Evolutionary conservation across 805 yeast genomes (phyloP).

Genomic region (Huiozyma naganishii): DNA sequence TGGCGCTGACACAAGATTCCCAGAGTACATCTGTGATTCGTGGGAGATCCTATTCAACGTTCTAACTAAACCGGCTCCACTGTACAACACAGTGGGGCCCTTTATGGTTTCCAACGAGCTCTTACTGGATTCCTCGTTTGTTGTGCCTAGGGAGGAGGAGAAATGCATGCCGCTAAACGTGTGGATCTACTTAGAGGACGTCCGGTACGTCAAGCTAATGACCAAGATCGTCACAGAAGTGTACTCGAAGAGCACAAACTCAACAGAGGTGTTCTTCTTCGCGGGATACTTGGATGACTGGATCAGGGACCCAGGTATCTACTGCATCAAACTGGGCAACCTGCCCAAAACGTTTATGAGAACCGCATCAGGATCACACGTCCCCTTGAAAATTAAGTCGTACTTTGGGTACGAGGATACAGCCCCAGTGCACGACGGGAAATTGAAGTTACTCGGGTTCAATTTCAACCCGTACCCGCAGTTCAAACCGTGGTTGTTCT

Average conservation of each 20-base stretch:
- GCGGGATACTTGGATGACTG: conserved; percentile 11
- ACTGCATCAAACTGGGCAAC: conserved; percentile 14
- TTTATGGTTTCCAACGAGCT: background rate
- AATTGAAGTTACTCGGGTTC: conserved; percentile 19
- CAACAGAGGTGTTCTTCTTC: conserved; percentile 8
- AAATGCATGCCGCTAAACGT: conserved; percentile 9
- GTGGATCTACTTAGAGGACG: conserved; percentile 13
- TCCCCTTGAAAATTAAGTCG: conserved; percentile 15
- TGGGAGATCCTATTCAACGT: conserved; percentile 15
- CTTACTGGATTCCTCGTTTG: background rate
- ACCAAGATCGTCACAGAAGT: conserved; percentile 11
- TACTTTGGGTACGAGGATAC: conserved; percentile 5
- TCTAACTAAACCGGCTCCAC: conserved; percentile 1
- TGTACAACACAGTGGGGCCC: conserved; percentile 1
- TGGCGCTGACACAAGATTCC: background rate
- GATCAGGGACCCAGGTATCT: conserved; percentile 13
- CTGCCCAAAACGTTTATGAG: conserved; percentile 5
- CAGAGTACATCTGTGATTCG: conserved; percentile 13
- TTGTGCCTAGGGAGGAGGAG: background rate
- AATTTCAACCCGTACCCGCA: conserved; percentile 9
- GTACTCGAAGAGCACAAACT: conserved; percentile 6
- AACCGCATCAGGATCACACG: conserved; percentile 9
- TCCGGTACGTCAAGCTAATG: conserved; percentile 6
- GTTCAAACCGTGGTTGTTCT: conserved; percentile 11
- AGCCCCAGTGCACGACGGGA: conserved; percentile 10